Percentiles rank a stretch among this genome's conserved stretches.
Evolutionary conservation across 2,329 filamentous ascomycete species (phyloP).

Genomic region (Beauveria sp.): DNA sequence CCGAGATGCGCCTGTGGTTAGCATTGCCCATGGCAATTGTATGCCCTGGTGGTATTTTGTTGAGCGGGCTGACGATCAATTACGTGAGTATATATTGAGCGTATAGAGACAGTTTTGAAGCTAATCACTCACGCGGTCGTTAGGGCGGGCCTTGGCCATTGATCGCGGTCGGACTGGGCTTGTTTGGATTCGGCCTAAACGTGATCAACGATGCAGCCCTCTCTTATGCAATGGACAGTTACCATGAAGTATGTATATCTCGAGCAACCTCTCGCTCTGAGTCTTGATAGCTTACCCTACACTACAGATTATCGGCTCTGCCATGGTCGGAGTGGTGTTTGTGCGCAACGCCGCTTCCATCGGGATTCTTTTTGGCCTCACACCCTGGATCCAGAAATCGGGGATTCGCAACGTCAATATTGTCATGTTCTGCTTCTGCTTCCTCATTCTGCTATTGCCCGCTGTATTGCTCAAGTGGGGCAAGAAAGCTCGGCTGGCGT

Average conservation of each 20-base stretch:
- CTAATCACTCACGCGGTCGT: conserved; percentile 1
- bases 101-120: neutral
- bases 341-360: conserved; percentile 18
- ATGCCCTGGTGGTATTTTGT: conserved; percentile 24
- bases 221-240: conserved; percentile 30
- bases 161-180: conserved; percentile 15
- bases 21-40: conserved; percentile 20
- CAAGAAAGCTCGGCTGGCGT: conserved; percentile 11
- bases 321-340: conserved; percentile 17
- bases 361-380: conserved; percentile 15
- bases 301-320: conserved; percentile 16
- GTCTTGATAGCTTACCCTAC: neutral
- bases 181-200: conserved; percentile 27
- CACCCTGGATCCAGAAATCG: conserved; percentile 17
- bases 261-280: neutral
- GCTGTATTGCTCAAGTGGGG: conserved; percentile 18
- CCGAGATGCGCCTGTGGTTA: conserved; percentile 37
- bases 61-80: conserved; percentile 23
- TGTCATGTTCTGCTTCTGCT: conserved; percentile 6
- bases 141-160: conserved; percentile 13
- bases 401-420: conserved; percentile 17
- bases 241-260: conserved; percentile 22
- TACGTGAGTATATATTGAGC: neutral
- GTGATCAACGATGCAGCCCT: conserved; percentile 24
- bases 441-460: conserved; percentile 15